phyloP scores from a whole-genome alignment of 2,329 filamentous ascomycete genomes.

The Arachnomyces sp. region DNA sequence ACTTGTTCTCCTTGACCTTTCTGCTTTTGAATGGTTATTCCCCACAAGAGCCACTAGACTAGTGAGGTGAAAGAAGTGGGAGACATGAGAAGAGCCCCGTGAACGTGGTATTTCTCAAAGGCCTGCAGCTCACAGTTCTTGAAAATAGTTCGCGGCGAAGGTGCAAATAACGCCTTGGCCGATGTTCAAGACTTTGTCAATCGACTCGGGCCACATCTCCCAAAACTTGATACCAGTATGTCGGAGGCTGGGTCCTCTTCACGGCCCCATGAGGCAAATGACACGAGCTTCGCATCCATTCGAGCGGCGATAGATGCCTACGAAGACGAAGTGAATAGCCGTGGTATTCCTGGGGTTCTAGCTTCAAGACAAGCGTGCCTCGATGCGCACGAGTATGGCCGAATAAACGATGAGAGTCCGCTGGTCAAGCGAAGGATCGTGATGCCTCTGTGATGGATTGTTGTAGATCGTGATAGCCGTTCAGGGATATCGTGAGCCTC shows the following conservation, averaged over 20 bases:
- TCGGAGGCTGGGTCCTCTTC: slow-evolving; percentile 6
- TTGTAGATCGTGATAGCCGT: no score
- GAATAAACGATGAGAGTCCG: slow-evolving; percentile 32
- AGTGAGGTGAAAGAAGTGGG: no score
- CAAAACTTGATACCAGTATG: slow-evolving; percentile 6
- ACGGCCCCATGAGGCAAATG: slow-evolving; percentile 5
- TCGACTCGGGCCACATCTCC: slow-evolving; percentile 15
- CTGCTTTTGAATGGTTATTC: no score
- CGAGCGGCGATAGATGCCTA: slow-evolving; percentile 28
- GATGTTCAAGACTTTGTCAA: slow-evolving; percentile 42
- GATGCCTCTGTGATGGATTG: no score
- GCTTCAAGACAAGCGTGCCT: slow-evolving; percentile 46
- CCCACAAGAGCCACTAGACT: no score
- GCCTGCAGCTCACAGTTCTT: background rate
- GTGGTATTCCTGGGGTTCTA: slow-evolving; percentile 41
- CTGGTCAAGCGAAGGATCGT: slow-evolving; percentile 16
- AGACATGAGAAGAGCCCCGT: no score
- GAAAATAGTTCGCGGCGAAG: slow-evolving; percentile 47
- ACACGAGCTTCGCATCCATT: slow-evolving; percentile 16
- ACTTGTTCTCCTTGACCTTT: background rate
- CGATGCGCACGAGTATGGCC: slow-evolving; percentile 46
- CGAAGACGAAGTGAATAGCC: slow-evolving; percentile 36
- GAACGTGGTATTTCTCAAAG: no score
- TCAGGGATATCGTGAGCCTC: no score
- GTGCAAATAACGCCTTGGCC: slow-evolving; percentile 49